Conservation (phyloP, 148 eudicot species). For the Limonium bicolor region DNA sequence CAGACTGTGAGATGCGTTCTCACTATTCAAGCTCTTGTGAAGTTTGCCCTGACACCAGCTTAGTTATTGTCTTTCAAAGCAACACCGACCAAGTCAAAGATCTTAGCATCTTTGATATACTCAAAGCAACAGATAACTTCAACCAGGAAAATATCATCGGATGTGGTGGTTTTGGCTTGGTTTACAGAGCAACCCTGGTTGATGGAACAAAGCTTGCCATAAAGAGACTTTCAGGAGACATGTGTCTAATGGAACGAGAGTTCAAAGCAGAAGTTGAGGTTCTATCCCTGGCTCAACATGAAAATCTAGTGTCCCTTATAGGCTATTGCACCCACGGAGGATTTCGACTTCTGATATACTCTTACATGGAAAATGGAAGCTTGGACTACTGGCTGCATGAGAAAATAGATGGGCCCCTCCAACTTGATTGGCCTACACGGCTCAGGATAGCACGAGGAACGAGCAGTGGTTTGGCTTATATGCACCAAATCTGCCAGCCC, state of each 20-base stretch:
- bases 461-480: conserved; percentile 74
- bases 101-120: conserved; percentile 41
- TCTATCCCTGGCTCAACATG: conserved; percentile 71
- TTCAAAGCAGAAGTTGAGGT: conserved; percentile 88
- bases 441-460: conserved; percentile 58
- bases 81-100: conserved; percentile 32
- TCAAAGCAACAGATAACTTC: conserved; percentile 75
- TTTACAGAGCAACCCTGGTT: conserved; percentile 62
- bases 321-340: conserved; percentile 85
- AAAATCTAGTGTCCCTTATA: conserved; percentile 67
- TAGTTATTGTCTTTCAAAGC: conserved; percentile 48
- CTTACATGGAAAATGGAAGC: conserved; percentile 92
- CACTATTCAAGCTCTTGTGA: conserved; percentile 31
- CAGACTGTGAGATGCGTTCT: conserved; percentile 24
- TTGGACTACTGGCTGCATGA: conserved; percentile 95
- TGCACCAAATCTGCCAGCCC: conserved; percentile 86
- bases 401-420: conserved; percentile 50
- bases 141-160: conserved; percentile 84
- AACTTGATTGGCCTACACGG: conserved; percentile 71
- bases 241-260: conserved; percentile 85
- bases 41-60: conserved; percentile 33
- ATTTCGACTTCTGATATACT: conserved; percentile 53
- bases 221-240: conserved; percentile 88
- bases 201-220: conserved; percentile 66
- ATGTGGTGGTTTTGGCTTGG: conserved; percentile 93